phyloP scores from a whole-genome alignment of 2,329 filamentous ascomycete species.

The Apiospora pterosperma region DNA sequence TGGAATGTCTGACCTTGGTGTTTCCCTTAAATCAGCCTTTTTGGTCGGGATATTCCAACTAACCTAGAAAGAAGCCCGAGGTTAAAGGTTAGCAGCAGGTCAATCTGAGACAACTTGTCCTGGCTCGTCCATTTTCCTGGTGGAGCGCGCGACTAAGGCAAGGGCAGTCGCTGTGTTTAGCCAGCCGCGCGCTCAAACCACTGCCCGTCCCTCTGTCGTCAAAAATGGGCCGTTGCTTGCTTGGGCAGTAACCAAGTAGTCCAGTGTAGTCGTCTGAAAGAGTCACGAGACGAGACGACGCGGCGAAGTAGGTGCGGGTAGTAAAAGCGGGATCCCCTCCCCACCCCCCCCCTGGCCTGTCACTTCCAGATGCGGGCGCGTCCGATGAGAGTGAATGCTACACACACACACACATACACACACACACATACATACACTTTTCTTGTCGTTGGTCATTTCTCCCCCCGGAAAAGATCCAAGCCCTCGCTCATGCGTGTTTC shows the following conservation, averaged over 20 bases:
- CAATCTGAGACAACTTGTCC: not conserved
- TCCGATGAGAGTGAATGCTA: not conserved
- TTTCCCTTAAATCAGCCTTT: not conserved
- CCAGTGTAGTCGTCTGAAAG: not conserved
- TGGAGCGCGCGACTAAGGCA: not conserved
- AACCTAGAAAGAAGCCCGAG: not conserved
- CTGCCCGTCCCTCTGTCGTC: not conserved
- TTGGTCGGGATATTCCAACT: not conserved
- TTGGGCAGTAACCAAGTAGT: not conserved
- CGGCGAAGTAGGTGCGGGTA: not conserved
- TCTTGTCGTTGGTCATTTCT: no score
- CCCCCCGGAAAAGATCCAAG: no score
- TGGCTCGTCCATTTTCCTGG: not conserved
- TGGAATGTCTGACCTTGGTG: no score
- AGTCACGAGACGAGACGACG: not conserved
- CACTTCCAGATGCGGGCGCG: not conserved
- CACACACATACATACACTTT: no score
- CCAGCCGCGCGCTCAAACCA: not conserved
- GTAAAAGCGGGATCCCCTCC: not conserved
- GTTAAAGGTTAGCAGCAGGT: not conserved
- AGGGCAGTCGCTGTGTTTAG: not conserved
- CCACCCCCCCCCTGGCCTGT: not conserved
- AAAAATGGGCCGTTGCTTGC: not conserved
- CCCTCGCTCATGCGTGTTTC: no score
- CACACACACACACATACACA: not conserved